phyloP scores from a whole-genome alignment of 202 grass and related monocot species.

The Bolboschoenoplectus hybrid region DNA sequence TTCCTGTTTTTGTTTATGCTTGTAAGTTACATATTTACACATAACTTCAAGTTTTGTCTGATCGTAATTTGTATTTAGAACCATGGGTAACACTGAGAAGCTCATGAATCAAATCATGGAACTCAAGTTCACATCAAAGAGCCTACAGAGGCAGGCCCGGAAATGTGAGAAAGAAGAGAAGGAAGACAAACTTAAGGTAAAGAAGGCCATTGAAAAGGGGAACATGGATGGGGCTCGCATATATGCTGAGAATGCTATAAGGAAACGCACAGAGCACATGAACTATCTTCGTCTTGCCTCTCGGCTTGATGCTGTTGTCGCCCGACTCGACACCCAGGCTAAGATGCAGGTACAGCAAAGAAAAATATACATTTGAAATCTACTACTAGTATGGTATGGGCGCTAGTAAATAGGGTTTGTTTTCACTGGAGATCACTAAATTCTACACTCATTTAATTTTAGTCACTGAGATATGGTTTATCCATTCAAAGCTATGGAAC shows the following conservation, averaged over 20 bases:
- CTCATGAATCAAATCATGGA: conserved; percentile 98
- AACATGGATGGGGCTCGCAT: conserved; percentile 94
- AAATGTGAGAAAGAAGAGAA: conserved; percentile 99
- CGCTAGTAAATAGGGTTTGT: not conserved
- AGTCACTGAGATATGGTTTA: conserved; percentile 17
- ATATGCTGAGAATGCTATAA: conserved; percentile 97
- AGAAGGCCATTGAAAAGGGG: conserved; percentile 97
- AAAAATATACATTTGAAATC: not conserved
- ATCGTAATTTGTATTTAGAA: conserved; percentile 16
- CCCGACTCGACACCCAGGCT: conserved; percentile 87
- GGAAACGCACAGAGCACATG: conserved; percentile 95
- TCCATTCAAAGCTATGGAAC: not conserved
- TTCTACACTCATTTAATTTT: not conserved
- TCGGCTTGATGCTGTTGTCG: conserved; percentile 91
- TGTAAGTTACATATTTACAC: not conserved
- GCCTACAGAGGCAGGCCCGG: conserved; percentile 86
- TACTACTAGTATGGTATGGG: not conserved
- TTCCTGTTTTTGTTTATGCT: not conserved
- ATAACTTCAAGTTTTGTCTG: not conserved
- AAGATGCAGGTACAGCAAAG: conserved; percentile 70
- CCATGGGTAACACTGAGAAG: conserved; percentile 95
- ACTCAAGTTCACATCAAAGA: conserved; percentile 94
- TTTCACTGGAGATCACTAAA: not conserved
- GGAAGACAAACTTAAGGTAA: conserved; percentile 91
- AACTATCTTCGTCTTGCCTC: conserved; percentile 91